Base-by-base conservation (phyloP, 2,329 filamentous ascomycete species). In the Aschersonia sp. region DNA sequence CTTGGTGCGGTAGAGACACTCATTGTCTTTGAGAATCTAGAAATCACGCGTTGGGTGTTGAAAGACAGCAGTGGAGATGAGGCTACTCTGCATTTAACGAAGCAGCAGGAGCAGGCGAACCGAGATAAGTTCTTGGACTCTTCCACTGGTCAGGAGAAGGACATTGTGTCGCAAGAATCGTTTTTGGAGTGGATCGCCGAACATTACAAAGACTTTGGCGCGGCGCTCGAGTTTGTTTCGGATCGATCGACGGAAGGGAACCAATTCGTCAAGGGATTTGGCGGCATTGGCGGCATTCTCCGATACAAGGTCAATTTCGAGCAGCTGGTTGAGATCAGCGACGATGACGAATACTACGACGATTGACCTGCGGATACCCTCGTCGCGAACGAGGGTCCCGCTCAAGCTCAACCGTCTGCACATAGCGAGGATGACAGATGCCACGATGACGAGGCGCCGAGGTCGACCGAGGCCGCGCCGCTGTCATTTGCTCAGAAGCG, bases 231-330 rank as follows among this genome's bases (percentile, higher is more conserved):
- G 67, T 98, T 98, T 58, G 92, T 98, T 54, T 96, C 92, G 45
- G 94, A 98, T 66, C 84, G 88, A 55, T 97, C 90, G 51, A 94
- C 87, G 52, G 92, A 98, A 71, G 92, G 92, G 64, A 98, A 98
- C 71, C 92, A 98, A 74, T 98, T 98, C 70, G 92, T 98, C 61
- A 97, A 96, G 75, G 92, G 92, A 54, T 98, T 98, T 63, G 92
- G 92, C 82, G 92, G 92, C 63, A 95, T 98, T 59, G 92, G 92
- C 57, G 90, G 90, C 55, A 83, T 98, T 61, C 81, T 98, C 64
- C 88, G 92, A 58, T 98, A 98, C 81, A 96, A 96, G 76, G 87
- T 98, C 76, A 98, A 98, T 76, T 98, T 98, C 72, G 94, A 98
- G 72, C 94, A 98, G 70, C 78, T 98, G 68, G 85, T 84, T 68